phyloP scores from a whole-genome alignment of 2,329 filamentous ascomycete species.

The Cryphonectria parasitica region DNA sequence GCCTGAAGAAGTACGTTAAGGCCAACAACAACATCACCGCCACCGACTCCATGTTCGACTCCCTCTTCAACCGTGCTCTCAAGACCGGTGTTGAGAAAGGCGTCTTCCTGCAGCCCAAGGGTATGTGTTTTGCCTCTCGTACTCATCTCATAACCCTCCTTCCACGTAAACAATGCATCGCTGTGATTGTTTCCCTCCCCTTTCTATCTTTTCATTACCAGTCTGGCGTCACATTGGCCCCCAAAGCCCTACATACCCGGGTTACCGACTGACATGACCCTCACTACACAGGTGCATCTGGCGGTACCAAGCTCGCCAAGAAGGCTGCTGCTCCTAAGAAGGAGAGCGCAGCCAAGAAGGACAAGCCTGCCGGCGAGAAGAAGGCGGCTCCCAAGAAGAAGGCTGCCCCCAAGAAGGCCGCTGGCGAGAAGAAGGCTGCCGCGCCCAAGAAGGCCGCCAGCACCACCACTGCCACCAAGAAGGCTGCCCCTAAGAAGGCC shows the following conservation, averaged over 20 bases:
- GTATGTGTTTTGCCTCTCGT: slow-evolving; percentile 54
- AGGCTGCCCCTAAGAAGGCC: slow-evolving; percentile 37
- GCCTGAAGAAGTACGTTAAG: slow-evolving; percentile 64
- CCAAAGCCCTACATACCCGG: neutral
- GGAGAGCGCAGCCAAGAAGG: slow-evolving; percentile 36
- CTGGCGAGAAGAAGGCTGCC: slow-evolving; percentile 45
- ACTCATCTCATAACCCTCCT: neutral
- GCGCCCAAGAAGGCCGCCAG: slow-evolving; percentile 49
- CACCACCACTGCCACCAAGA: slow-evolving; percentile 46
- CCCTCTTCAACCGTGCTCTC: slow-evolving; percentile 85
- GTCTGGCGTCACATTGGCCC: neutral
- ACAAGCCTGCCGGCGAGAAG: slow-evolving; percentile 39
- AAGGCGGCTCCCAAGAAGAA: slow-evolving; percentile 43
- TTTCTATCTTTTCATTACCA: neutral
- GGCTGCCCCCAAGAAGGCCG: slow-evolving; percentile 38
- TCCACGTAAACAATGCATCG: neutral
- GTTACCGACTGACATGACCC: neutral
- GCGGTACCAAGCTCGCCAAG: slow-evolving; percentile 82
- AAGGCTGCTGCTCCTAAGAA: slow-evolving; percentile 40
- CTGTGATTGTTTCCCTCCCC: neutral
- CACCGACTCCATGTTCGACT: slow-evolving; percentile 62
- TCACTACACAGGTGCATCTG: slow-evolving; percentile 69
- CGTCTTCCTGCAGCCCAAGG: slow-evolving; percentile 88
- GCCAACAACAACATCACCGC: slow-evolving; percentile 55
- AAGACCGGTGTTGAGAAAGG: slow-evolving; percentile 83